Evolutionary conservation across 306 rosid species (phyloP).

Genomic region (Senna siamea): DNA sequence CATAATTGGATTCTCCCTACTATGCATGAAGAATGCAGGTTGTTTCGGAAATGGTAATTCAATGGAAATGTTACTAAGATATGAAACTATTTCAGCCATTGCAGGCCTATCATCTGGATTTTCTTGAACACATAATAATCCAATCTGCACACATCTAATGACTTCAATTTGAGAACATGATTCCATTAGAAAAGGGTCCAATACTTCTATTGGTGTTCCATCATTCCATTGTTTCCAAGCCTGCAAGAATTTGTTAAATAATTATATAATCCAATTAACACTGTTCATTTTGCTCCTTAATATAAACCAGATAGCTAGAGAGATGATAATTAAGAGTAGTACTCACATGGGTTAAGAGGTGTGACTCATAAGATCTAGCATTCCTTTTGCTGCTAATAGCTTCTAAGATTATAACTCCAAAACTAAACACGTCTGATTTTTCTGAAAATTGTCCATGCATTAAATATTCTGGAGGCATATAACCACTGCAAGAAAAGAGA

Average conservation of each 20-base stretch:
- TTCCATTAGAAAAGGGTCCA: not conserved
- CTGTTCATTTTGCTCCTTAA: no score
- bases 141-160: not conserved
- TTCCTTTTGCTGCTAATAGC: not conserved
- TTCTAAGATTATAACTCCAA: not conserved
- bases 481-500: not conserved
- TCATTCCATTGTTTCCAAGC: constrained; percentile 3
- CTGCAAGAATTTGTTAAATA: not conserved
- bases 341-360: constrained; percentile 1
- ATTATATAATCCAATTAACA: no score
- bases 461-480: not conserved
- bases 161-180: not conserved
- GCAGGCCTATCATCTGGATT: not conserved
- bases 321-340: not conserved
- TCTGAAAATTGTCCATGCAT: not conserved
- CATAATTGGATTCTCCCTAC: not conserved
- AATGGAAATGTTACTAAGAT: not conserved
- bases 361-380: not conserved
- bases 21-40: not conserved
- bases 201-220: not conserved
- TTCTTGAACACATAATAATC: not conserved
- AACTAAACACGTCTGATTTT: not conserved
- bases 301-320: not conserved
- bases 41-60: not conserved
- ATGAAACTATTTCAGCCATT: not conserved